Evolutionary conservation across 768 basidiomycete species (phyloP), one percentile per base, ranked within the genome.

Genomic region (Lactarius quietus): DNA sequence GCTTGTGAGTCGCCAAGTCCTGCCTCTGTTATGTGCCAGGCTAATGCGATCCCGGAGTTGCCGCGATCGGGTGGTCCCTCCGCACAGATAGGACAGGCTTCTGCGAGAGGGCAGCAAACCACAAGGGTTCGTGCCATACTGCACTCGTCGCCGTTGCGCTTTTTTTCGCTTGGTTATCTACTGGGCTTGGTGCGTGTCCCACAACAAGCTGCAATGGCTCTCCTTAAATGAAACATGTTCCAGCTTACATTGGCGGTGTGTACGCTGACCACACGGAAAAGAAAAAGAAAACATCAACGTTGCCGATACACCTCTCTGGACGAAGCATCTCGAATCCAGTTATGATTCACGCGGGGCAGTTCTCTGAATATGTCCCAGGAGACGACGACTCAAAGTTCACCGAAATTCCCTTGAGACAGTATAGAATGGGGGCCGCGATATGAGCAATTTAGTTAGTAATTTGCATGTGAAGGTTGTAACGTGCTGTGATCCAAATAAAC

Each of bases 61-160:
- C 57, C 12, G 65, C 61, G 23, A 8, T 62, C 41, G 65, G 36
- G 4, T 66, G 61, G 65, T 39, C 65, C 28, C 20, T 66, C 35
- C 61, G 51, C 35, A 14, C 29, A 17, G 61, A 66, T 14, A 62
- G 41, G 26, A 28, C 18, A 8, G 61, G 36, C 8, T 29, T 54
- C 35, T 66, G 65, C n/a, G 18, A 15, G n/a, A 29, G 8, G 6
- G 17, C 39, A 23, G 38, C 33, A 18, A 57, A 29, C 38, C 18
- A 20, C 31, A 9, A 15, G 3, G 9, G 36, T 4, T 8, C 29
- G 29, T 66, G 56, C 52, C 61, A 54, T 41, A 31, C 51, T 33
- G 39, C n/a, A 26, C 61, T 38, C n/a, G 36, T 66, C 56, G 14
- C 26, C 10, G 18, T 35, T 18, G 65, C 48, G 29, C 48, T 66